Evolutionary conservation across 2,329 filamentous ascomycete genomes (phyloP), one percentile per base, ranked within the genome.

Genomic region (Akanthomyces uredinophilus): DNA sequence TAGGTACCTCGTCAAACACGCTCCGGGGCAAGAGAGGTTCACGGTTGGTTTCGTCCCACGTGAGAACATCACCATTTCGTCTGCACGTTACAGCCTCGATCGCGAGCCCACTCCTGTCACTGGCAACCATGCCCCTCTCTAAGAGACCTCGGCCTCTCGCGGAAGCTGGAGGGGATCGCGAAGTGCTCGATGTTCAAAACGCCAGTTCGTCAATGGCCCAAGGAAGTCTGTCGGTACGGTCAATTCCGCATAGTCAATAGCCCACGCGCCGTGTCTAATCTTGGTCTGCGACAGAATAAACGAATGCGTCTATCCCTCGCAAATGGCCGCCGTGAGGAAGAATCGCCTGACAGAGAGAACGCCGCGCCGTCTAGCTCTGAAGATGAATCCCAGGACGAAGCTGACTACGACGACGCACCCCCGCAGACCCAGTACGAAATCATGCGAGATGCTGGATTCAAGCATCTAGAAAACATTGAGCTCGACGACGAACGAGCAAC

Each of bases 401-500:
- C 73, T 27, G 71, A 73, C 51, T 64, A 68, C 29, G 53, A 64
- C 61, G 58, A 72, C 20, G 70, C 77, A 0, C 82, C 79, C 0
- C 75, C 80, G 1, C 79, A 79, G 47, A 86, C 85, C 0, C 85
- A 88, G 65, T 88, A 88, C 70, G 86, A 88, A 66, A 70, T 81
- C 11, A 78, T 84, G 73, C 80, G 86, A 62, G 86, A 88, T 70
- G 78, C 77, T 50, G 81, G 81, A 55, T 88, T 85, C 65, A 77
- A 75, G 55, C 85, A 88, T 69, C 73, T 88, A 5, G 73, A 79
- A 32, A 73, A 87, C 62, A 76, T 80, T 41, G 83, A 85, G 14
- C 73, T 78, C 66, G 86, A 88, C 67, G 87, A 90, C 68, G 74
- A 83, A 58, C 79, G 81, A 55, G 87, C 87, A 32, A 90, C 87